Conservation (phyloP, 129 eudicot species). For the Pulicaria dysenterica region DNA sequence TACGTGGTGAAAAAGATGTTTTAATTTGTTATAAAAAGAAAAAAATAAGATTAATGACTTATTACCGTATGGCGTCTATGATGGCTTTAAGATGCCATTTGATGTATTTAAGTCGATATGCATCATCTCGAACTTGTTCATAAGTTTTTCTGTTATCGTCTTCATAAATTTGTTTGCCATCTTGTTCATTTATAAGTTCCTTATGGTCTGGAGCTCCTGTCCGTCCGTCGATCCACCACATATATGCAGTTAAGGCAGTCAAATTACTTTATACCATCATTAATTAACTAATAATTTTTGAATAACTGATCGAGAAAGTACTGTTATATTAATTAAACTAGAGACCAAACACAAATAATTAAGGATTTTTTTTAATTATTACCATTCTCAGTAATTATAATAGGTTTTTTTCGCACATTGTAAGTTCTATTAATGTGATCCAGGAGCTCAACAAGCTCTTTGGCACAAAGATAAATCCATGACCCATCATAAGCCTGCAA, state of each 20-base stretch:
- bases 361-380: not conserved
- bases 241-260: too few species aligned
- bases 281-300: too few species aligned
- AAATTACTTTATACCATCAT: too few species aligned
- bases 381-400: conserved; percentile 38
- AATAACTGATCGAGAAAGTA: too few species aligned
- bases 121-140: conserved; percentile 30
- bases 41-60: too few species aligned
- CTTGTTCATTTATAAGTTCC: not conserved
- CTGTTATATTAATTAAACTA: too few species aligned
- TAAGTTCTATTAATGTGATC: not conserved
- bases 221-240: too few species aligned
- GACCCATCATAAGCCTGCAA: conserved; percentile 26
- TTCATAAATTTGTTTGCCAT: conserved; percentile 3
- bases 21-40: too few species aligned
- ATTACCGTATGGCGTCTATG: conserved; percentile 13
- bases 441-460: conserved; percentile 28
- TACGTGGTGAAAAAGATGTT: too few species aligned
- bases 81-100: conserved; percentile 26
- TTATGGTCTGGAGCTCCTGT: conserved; percentile 25
- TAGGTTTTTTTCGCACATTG: not conserved
- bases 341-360: not conserved
- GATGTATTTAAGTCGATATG: conserved; percentile 26
- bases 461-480: conserved; percentile 38
- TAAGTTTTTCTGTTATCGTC: conserved; percentile 5